Evolutionary conservation across 176 grass and related monocot species (phyloP).

Genomic region (Cocos nucifera): DNA sequence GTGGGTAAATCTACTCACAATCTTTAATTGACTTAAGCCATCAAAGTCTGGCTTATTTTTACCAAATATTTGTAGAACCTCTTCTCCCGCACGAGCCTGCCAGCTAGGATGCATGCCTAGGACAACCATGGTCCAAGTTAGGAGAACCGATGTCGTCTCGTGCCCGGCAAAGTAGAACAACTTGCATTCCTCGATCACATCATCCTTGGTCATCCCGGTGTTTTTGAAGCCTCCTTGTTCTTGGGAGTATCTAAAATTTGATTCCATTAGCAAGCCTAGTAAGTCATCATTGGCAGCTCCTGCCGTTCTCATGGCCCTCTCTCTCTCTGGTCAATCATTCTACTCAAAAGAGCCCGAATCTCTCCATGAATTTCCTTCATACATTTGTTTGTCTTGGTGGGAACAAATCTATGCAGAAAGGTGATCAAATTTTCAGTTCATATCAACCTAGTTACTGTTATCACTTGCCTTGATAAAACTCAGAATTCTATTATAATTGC

Average conservation of each 20-base stretch:
- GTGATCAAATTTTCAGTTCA: no score
- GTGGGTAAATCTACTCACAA: conserved; percentile 24
- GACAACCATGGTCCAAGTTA: conserved; percentile 55
- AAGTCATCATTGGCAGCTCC: conserved; percentile 38
- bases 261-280: conserved; percentile 51
- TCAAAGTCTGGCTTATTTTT: conserved; percentile 34
- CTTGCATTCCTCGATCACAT: conserved; percentile 75
- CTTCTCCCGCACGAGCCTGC: conserved; percentile 54
- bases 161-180: conserved; percentile 67
- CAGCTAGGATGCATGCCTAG: conserved; percentile 46
- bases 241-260: conserved; percentile 15
- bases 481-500: no score
- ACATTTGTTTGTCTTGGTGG: conserved; percentile 39
- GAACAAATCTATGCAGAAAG: conserved; percentile 36
- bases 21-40: conserved; percentile 39
- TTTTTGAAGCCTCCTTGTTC: background rate
- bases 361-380: conserved; percentile 33
- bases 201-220: background rate
- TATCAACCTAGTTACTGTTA: no score
- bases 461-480: no score
- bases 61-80: conserved; percentile 46
- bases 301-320: conserved; percentile 19
- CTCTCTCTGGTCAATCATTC: conserved; percentile 43
- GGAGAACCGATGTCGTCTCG: conserved; percentile 52
- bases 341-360: conserved; percentile 32